Evolutionary conservation across 1,284 basidiomycete genomes (phyloP), one percentile per base, ranked within the genome.

Genomic region (Puccinia polysora): DNA sequence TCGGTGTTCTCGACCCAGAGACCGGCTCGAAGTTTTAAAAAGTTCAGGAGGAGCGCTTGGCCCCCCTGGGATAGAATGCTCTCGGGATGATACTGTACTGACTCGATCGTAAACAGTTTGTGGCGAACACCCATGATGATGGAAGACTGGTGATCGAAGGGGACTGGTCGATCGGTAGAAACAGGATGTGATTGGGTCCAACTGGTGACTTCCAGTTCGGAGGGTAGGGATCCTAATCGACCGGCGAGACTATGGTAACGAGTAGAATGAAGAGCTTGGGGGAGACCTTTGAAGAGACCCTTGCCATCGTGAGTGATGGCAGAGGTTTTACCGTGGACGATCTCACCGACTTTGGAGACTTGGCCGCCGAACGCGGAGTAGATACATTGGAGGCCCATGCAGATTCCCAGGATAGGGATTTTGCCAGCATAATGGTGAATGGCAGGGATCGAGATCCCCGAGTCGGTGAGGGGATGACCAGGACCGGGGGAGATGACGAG

Each of bases 81-180:
- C 82, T 98, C 95, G 2, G 96, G 96, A 79, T 99, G 95, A 80
- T 97, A 99, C 80, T 99, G 95, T 14, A 98, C 91, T 8, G 93
- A 89, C 81, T 98, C 96, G 68, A 96, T 80, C 2, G 88, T 88
- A 80, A 86, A 88, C 77, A 86, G 85, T 74, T 91, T 86, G 82
- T 99, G 96, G 20, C 95, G 86, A 55, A 98, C 88, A 73, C 91
- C 95, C 96, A 98, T 98, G 79, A 98, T 91, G 68, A 98, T 91
- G 32, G 94, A 94, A 58, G 75, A 75, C 20, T 72, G 50, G 20
- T 43, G 34, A n/a, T 52, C 63, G 38, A 7, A n/a, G 40, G 34
- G 15, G 8, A 55, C 49, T 32, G 87, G 89, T 74, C 98, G n/a
- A n/a, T n/a, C n/a, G n/a, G n/a, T n/a, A n/a, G n/a, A n/a, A n/a